Conservation (phyloP, 2,329 filamentous ascomycete species). For the Trichophyton schoenleinii region DNA sequence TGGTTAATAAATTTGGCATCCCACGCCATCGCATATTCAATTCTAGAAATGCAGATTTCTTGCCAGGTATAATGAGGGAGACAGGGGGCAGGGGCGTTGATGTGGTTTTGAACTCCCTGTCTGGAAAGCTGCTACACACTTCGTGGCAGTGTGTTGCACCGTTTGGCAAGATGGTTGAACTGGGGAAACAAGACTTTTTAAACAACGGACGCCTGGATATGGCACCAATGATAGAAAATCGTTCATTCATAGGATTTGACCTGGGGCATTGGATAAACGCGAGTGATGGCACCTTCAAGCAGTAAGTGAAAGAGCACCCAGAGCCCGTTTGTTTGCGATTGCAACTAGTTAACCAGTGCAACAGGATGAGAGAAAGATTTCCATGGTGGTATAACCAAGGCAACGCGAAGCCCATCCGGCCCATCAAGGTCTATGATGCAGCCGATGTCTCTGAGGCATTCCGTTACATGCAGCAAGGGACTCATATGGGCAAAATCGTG, state of each 20-base stretch:
- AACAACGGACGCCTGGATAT: conserved; percentile 7
- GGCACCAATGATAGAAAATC: conserved; percentile 6
- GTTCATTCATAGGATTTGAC: conserved; percentile 13
- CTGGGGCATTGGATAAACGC: background rate
- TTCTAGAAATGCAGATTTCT: conserved; percentile 9
- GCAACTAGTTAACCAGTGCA: background rate
- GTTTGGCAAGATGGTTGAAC: conserved; percentile 14
- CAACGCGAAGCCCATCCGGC: conserved; percentile 20
- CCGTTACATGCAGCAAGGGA: conserved; percentile 17
- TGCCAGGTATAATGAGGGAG: conserved; percentile 9
- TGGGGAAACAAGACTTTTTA: conserved; percentile 10
- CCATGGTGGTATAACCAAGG: background rate
- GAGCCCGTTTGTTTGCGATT: no score
- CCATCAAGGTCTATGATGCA: conserved; percentile 19
- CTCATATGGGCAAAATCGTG: background rate
- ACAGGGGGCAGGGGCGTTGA: conserved; percentile 13
- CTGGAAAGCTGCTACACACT: conserved; percentile 8
- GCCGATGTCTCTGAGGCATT: conserved; percentile 19
- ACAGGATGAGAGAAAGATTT: background rate
- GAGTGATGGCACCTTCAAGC: background rate
- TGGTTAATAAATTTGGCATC: conserved; percentile 12
- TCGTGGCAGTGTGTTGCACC: conserved; percentile 12
- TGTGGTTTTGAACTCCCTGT: conserved; percentile 13
- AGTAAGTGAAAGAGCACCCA: background rate
- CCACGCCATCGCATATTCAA: conserved; percentile 12